Evolutionary conservation across 768 basidiomycete genomes (phyloP).

Genomic region (Suillus weaverae): DNA sequence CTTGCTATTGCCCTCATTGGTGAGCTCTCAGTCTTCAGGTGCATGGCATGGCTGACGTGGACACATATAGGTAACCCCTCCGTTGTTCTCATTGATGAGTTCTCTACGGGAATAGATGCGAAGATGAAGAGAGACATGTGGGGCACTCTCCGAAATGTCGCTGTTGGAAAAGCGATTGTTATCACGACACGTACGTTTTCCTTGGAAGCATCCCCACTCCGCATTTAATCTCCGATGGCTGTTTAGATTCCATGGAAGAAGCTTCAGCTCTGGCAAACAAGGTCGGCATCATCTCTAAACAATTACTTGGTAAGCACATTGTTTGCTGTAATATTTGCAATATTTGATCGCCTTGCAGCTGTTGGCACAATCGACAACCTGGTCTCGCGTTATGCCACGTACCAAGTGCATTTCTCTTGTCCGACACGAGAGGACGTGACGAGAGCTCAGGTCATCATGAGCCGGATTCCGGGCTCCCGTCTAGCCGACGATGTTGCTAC

Average conservation of each 20-base stretch:
- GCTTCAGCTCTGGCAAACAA: constrained; percentile 74
- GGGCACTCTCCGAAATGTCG: constrained; percentile 64
- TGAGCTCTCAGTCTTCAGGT: constrained; percentile 21
- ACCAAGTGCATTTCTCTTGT: constrained; percentile 76
- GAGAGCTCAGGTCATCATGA: constrained; percentile 61
- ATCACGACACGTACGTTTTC: constrained; percentile 64
- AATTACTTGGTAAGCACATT: constrained; percentile 57
- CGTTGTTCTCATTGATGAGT: constrained; percentile 80
- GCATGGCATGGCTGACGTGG: background rate
- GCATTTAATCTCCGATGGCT: background rate
- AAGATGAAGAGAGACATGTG: constrained; percentile 87
- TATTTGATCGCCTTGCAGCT: constrained; percentile 39
- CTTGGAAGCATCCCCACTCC: constrained; percentile 11
- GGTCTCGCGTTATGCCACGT: constrained; percentile 65
- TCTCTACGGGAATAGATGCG: constrained; percentile 80
- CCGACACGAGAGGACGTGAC: constrained; percentile 59
- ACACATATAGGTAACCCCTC: constrained; percentile 60
- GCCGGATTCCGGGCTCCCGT: constrained; percentile 58
- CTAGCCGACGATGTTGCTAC: constrained; percentile 76
- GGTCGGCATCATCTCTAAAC: constrained; percentile 74
- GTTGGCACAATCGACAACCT: constrained; percentile 66
- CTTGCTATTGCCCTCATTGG: constrained; percentile 77
- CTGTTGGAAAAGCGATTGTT: constrained; percentile 66
- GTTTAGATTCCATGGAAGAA: constrained; percentile 79
- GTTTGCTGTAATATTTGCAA: background rate